A percentile compares a stretch with the other conserved stretches of the same genome.
Conservation (phyloP, 768 basidiomycete genomes). For the Kwoniella mangroviensis region DNA sequence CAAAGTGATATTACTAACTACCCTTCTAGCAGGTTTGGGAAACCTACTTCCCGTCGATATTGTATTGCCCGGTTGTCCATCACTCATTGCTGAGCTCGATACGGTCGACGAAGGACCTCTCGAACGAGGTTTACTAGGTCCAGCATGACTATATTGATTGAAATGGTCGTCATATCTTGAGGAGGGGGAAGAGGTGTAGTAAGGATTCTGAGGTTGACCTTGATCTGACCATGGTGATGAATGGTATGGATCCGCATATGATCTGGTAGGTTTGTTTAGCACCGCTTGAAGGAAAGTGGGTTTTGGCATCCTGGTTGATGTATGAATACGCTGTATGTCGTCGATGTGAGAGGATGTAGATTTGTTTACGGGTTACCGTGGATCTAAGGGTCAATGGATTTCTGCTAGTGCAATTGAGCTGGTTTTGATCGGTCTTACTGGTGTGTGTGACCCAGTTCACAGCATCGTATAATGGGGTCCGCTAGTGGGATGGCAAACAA, state of each 20-base stretch:
- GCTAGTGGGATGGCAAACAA: background rate
- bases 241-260: slow-evolving; percentile 47
- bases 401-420: background rate
- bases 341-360: background rate
- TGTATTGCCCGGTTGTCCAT: background rate
- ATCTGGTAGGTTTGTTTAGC: slow-evolving; percentile 47
- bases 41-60: slow-evolving; percentile 33
- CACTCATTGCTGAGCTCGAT: slow-evolving; percentile 15
- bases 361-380: background rate
- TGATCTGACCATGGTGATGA: slow-evolving; percentile 45
- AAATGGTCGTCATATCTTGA: slow-evolving; percentile 25
- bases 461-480: background rate
- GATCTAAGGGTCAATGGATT: background rate
- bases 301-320: slow-evolving; percentile 43
- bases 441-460: background rate
- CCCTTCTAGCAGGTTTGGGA: slow-evolving; percentile 40
- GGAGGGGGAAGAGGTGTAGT: slow-evolving; percentile 19
- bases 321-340: background rate
- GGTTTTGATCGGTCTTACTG: background rate
- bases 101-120: slow-evolving; percentile 15
- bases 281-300: slow-evolving; percentile 51
- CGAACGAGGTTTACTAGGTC: slow-evolving; percentile 27
- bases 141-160: slow-evolving; percentile 14
- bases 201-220: slow-evolving; percentile 7
- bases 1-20: slow-evolving; percentile 32